A percentile compares a stretch with the other conserved stretches of the same genome.
Conservation (phyloP, 208 protist species). For the Leishmania guyanensis region DNA sequence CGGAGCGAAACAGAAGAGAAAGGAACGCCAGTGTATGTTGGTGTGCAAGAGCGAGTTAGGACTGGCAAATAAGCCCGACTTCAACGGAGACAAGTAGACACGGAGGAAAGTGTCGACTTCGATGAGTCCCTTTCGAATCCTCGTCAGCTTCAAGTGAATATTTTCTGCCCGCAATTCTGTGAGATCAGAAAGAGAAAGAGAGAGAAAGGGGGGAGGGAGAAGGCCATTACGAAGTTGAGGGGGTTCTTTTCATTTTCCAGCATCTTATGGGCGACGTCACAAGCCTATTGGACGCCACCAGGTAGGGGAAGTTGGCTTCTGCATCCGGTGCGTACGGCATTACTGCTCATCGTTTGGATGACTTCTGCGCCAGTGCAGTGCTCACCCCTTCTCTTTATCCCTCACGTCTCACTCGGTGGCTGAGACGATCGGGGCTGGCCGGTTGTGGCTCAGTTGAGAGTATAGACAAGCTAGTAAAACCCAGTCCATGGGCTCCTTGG, state of each 20-base stretch:
- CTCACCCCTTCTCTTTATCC: neutral
- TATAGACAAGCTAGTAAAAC: neutral
- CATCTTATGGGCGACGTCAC: neutral
- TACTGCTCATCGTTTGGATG: neutral
- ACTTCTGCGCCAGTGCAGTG: neutral
- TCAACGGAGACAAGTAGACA: neutral
- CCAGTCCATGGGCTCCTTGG: neutral
- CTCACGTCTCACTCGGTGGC: neutral
- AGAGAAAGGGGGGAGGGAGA: neutral
- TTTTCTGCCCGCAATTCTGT: neutral
- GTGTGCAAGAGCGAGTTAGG: neutral
- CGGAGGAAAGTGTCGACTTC: neutral
- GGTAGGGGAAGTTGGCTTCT: neutral
- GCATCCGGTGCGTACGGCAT: neutral
- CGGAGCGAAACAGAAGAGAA: neutral
- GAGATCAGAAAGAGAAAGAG: neutral
- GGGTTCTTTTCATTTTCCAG: neutral
- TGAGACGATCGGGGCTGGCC: neutral
- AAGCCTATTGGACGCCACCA: neutral
- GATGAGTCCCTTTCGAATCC: neutral
- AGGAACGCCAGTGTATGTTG: neutral
- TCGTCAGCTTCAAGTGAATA: neutral
- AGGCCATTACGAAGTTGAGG: neutral
- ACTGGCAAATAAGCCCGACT: neutral
- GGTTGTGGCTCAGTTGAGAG: neutral